These are phyloP conservation scores for Pseudogymnoascus sp. DNA, from an alignment of 2,329 filamentous ascomycete species.

Conservation along the genomic window DNA sequence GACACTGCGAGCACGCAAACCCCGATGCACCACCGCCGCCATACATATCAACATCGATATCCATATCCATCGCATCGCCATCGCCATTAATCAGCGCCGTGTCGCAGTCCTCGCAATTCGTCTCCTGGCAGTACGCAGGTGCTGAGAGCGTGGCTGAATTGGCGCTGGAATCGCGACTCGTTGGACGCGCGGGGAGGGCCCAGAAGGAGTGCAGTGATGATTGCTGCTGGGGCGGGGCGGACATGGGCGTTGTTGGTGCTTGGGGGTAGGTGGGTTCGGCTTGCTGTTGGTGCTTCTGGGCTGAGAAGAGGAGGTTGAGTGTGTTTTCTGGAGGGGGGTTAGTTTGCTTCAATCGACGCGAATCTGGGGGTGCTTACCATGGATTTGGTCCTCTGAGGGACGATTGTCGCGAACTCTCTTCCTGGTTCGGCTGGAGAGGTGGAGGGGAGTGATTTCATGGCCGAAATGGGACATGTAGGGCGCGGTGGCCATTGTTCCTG, in stretches of 20 bases:
- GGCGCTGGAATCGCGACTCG: conserved; percentile 24
- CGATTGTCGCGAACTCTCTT: conserved; percentile 53
- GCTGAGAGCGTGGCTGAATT: conserved; percentile 18
- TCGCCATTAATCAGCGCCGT: conserved; percentile 21
- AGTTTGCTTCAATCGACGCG: conserved; percentile 14
- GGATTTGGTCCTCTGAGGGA: conserved; percentile 46
- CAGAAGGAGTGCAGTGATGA: conserved; percentile 53
- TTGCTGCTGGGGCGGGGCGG: conserved; percentile 31
- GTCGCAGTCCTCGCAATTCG: conserved; percentile 48
- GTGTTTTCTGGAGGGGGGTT: conserved; percentile 36
- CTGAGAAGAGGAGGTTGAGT: conserved; percentile 51
- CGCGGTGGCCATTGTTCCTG: background rate
- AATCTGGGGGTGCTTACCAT: conserved; percentile 37
- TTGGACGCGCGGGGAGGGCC: conserved; percentile 35
- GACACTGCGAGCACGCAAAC: conserved; percentile 40
- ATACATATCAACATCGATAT: conserved; percentile 33
- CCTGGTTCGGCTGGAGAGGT: conserved; percentile 48
- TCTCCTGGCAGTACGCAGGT: conserved; percentile 23
- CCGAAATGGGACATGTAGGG: conserved; percentile 23
- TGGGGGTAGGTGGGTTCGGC: conserved; percentile 16
- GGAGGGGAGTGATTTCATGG: conserved; percentile 30
- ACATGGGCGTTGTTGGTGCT: conserved; percentile 15
- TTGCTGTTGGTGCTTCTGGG: conserved; percentile 33
- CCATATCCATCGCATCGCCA: conserved; percentile 35
- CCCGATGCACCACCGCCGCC: conserved; percentile 28